These are phyloP conservation scores for Talaromyces borbonicus DNA, from an alignment of 495 filamentous ascomycete genomes.

Conservation along the genomic window DNA sequence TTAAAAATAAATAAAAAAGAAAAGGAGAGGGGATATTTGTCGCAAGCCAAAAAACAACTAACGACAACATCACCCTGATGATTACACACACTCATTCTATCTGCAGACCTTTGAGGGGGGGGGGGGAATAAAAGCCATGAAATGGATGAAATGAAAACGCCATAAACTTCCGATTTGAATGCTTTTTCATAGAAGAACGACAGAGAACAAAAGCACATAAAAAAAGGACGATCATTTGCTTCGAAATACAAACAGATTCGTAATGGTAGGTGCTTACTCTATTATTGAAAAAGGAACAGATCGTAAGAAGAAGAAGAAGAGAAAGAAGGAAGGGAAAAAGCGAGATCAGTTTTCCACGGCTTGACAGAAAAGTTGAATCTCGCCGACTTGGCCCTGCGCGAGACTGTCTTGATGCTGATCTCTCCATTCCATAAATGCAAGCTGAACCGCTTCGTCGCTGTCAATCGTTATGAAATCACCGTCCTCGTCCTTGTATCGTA, in stretches of 20 bases:
- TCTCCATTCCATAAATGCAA: constrained; percentile 87
- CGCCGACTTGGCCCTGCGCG: constrained; percentile 57
- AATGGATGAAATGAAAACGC: constrained; percentile 1
- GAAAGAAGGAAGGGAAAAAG: neutral
- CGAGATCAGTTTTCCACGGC: constrained; percentile 26
- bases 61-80: neutral
- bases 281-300: no score
- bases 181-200: no score
- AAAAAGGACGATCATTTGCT: no score
- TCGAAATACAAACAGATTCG: no score
- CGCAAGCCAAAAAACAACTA: neutral
- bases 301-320: no score
- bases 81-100: neutral
- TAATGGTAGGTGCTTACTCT: no score
- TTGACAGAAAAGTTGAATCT: constrained; percentile 74
- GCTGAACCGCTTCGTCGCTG: constrained; percentile 88
- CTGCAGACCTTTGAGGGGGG: no score
- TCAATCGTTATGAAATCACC: constrained; percentile 88
- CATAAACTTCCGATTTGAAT: constrained; percentile 8
- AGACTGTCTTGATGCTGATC: constrained; percentile 59
- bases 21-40: neutral
- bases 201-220: no score
- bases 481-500: constrained; percentile 88
- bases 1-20: neutral
- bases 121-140: neutral